Conservation (phyloP, 2,329 filamentous ascomycete species). For the Botryotinia globosa region DNA sequence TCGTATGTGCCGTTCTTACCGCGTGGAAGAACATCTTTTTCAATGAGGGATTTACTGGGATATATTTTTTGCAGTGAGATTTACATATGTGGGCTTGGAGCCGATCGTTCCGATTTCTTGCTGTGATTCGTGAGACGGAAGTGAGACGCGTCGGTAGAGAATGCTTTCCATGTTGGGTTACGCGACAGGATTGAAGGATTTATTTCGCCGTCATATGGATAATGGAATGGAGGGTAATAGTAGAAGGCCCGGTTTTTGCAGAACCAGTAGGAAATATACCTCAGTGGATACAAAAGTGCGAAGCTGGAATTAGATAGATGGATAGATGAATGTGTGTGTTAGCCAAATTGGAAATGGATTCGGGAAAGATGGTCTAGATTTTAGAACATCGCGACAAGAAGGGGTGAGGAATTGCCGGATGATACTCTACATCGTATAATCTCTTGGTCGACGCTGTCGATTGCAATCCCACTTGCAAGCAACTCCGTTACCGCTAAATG, state of each 20-base stretch:
- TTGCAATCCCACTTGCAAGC: not conserved
- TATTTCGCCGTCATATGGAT: not conserved
- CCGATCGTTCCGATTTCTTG: constrained; percentile 7
- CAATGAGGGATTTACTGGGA: constrained; percentile 14
- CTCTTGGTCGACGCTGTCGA: not conserved
- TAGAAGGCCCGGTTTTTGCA: not conserved
- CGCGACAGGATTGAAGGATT: not conserved
- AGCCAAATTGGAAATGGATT: not conserved
- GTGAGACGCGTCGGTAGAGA: constrained; percentile 4
- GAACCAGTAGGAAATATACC: constrained; percentile 16
- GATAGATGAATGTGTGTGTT: not conserved
- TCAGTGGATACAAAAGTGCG: not conserved
- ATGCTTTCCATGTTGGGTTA: not conserved
- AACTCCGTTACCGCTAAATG: not conserved
- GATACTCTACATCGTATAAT: not conserved
- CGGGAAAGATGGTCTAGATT: not conserved
- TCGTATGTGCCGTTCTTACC: constrained; percentile 8
- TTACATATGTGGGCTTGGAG: not conserved
- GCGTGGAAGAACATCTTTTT: not conserved
- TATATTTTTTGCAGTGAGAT: not conserved
- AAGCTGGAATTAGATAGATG: not conserved
- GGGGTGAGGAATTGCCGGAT: not conserved
- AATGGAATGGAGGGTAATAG: not conserved
- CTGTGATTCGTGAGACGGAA: not conserved
- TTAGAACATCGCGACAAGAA: not conserved